These are phyloP conservation scores for Anthracocystis panici-leucophaei DNA, from an alignment of 1,284 basidiomycete species.

Conservation along the genomic window DNA sequence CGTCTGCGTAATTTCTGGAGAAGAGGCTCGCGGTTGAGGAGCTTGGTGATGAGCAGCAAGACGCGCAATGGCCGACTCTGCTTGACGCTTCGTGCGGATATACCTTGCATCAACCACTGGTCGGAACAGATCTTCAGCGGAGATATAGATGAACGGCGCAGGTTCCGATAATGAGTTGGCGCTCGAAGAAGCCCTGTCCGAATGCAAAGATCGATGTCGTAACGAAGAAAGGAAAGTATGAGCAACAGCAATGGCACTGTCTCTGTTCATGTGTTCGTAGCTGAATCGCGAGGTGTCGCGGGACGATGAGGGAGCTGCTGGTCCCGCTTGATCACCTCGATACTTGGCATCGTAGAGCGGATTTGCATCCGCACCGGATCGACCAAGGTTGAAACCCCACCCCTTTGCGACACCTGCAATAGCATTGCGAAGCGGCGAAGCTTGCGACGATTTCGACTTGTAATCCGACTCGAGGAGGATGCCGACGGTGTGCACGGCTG, in stretches of 20 bases:
- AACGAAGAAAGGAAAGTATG: constrained; percentile 71
- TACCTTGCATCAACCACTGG: constrained; percentile 87
- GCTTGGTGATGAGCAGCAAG: constrained; percentile 75
- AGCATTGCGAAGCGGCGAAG: constrained; percentile 37
- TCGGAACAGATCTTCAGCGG: constrained; percentile 90
- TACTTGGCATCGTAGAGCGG: constrained; percentile 52
- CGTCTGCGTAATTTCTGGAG: constrained; percentile 5
- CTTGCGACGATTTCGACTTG: constrained; percentile 73
- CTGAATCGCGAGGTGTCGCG: constrained; percentile 27
- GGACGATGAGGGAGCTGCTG: constrained; percentile 4
- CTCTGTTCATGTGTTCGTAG: constrained; percentile 88
- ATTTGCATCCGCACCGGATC: constrained; percentile 60
- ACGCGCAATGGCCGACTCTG: constrained; percentile 77
- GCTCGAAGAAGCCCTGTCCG: neutral
- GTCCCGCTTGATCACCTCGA: neutral
- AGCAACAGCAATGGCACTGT: constrained; percentile 71
- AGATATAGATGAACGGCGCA: constrained; percentile 87
- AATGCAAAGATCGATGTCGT: constrained; percentile 25
- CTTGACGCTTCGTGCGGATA: constrained; percentile 89
- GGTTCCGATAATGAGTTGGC: constrained; percentile 10
- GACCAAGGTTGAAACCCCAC: constrained; percentile 70
- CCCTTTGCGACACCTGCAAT: constrained; percentile 60
- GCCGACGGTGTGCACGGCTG: constrained; percentile 94
- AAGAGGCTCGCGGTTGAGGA: constrained; percentile 78
- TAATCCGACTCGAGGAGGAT: constrained; percentile 87